Evolutionary conservation across 179 eudicot species (phyloP), one percentile per base, ranked within the genome.

Genomic region (Beta macrorhiza): DNA sequence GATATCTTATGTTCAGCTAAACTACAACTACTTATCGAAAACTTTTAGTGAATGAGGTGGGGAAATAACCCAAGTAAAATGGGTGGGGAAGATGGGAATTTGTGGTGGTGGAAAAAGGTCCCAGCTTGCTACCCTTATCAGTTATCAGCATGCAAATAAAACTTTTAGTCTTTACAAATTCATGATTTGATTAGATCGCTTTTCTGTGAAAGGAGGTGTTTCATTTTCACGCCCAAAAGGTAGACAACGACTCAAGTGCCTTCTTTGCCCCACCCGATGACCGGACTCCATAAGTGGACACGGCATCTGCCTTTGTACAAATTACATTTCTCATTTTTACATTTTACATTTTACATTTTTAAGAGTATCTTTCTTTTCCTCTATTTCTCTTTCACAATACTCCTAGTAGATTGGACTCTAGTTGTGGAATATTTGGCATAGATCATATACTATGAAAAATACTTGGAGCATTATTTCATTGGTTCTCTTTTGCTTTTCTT

Each of bases 221-320:
- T 87, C 87, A 69, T 82, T 87, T 77, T 82, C 89, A 87, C 42
- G 78, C 89, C 79, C 72, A 82, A 87, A 83, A 83, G 84, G 76
- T 62, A 51, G 88, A 86, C 58, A 75, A 68, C 63, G 86, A 86
- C 88, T 25, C 75, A 29, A 86, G 88, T 83, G 86, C 85, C 63
- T 70, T 73, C 17, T 14, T 71, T 83, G 81, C 73, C 65, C 81
- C 82, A 67, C 84, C 44, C 9, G 16, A 5, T 37, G 42, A 37
- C 42, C 83, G 78, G 12, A 2, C 65, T 71, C 1, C 10, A 77
- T 77, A 5, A 83, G 80, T 85, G 84, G 87, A 78, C 87, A 82
- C 77, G 74, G 84, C 84, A 78, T 79, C 84, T 75, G 4, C 5
- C 73, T 83, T 57, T 65, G 29, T 80, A 19, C 74, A 67, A 29